These are phyloP conservation scores for Wickerhamiella sorbophila DNA, from an alignment of 805 yeast genomes.

Conservation along the genomic window DNA sequence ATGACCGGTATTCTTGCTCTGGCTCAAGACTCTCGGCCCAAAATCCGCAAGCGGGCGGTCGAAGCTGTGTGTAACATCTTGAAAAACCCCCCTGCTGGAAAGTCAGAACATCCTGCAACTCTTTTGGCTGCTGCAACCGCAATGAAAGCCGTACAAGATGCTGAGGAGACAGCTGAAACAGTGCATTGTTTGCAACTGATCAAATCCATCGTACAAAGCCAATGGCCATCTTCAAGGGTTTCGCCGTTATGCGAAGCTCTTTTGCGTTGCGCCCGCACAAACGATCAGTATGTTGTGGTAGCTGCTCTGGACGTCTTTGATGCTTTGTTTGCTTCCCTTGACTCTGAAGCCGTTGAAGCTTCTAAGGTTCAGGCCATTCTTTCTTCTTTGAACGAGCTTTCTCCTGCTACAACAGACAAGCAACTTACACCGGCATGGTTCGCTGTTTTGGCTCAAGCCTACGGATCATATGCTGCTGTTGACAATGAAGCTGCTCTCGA, in stretches of 20 bases:
- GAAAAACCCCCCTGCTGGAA: constrained; percentile 56
- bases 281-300: constrained; percentile 74
- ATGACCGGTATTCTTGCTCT: constrained; percentile 32
- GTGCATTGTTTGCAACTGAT: constrained; percentile 70
- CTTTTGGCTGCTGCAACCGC: constrained; percentile 53
- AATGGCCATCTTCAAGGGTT: constrained; percentile 62
- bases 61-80: constrained; percentile 67
- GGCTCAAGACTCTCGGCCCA: constrained; percentile 80
- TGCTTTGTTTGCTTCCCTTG: constrained; percentile 56
- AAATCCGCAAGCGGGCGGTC: constrained; percentile 86
- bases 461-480: constrained; percentile 38
- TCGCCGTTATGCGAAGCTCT: constrained; percentile 64
- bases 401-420: constrained; percentile 69
- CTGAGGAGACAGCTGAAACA: constrained; percentile 27
- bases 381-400: constrained; percentile 59
- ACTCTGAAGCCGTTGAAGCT: constrained; percentile 36
- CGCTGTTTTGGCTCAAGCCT: constrained; percentile 81
- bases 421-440: constrained; percentile 91
- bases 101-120: constrained; percentile 68
- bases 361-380: constrained; percentile 51
- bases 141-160: constrained; percentile 36
- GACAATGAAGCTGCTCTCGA: constrained; percentile 39
- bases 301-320: constrained; percentile 76
- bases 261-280: constrained; percentile 60
- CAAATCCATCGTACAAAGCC: constrained; percentile 45